phyloP scores from a whole-genome alignment of 2,329 filamentous ascomycete species.

The Colletotrichum sp. region DNA sequence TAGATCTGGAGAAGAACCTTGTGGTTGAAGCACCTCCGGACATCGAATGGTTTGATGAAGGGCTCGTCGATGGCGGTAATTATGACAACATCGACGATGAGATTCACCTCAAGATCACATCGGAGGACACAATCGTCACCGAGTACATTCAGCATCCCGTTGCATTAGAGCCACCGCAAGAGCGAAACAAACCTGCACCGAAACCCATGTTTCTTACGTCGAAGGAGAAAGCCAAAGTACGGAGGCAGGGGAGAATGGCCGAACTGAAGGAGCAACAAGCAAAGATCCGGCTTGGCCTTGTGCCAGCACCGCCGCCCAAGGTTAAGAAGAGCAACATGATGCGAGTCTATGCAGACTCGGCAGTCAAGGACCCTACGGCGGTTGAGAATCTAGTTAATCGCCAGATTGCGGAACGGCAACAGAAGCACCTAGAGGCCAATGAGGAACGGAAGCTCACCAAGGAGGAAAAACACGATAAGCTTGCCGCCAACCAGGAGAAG shows the following conservation, averaged over 20 bases:
- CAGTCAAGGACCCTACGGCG: constrained; percentile 94
- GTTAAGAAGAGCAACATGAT: constrained; percentile 98
- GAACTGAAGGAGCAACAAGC: constrained; percentile 96
- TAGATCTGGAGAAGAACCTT: constrained; percentile 89
- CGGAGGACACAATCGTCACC: constrained; percentile 86
- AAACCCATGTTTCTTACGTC: constrained; percentile 93
- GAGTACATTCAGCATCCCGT: constrained; percentile 93
- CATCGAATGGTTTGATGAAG: constrained; percentile 98
- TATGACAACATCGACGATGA: constrained; percentile 75
- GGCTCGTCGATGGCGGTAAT: constrained; percentile 75
- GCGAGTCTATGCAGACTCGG: constrained; percentile 69
- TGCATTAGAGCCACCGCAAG: constrained; percentile 87
- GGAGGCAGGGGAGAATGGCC: constrained; percentile 87
- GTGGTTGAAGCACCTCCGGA: constrained; percentile 83
- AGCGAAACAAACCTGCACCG: constrained; percentile 76
- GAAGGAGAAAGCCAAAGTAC: constrained; percentile 89
- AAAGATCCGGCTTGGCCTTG: constrained; percentile 89
- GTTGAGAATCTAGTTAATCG: constrained; percentile 93
- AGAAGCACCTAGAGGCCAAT: constrained; percentile 79
- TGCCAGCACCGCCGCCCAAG: constrained; percentile 90
- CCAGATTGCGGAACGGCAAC: constrained; percentile 86
- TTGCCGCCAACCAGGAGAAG: constrained; percentile 80
- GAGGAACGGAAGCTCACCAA: constrained; percentile 87
- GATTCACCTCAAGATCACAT: constrained; percentile 73
- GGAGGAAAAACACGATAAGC: constrained; percentile 85